Evolutionary conservation across 2,329 filamentous ascomycete genomes (phyloP).

Genomic region (Colletotrichum lupini): DNA sequence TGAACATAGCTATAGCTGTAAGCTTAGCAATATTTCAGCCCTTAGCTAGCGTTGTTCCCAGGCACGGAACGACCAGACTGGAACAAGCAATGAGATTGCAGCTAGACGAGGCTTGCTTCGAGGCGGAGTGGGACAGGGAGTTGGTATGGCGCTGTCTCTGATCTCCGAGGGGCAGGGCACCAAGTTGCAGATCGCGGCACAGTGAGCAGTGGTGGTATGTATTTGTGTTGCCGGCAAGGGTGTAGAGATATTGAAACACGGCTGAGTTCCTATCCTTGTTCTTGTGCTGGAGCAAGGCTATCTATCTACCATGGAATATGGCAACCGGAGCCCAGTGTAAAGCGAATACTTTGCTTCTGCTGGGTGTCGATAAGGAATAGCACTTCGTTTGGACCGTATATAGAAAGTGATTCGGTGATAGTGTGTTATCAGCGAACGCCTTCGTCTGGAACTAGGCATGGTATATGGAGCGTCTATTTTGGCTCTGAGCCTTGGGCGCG

Average conservation of each 20-base stretch:
- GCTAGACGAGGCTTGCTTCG: constrained; percentile 1
- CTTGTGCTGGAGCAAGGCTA: constrained; percentile 13
- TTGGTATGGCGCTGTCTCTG: constrained; percentile 3
- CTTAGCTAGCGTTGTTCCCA: background rate
- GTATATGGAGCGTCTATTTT: background rate
- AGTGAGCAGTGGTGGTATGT: background rate
- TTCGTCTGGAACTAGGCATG: background rate
- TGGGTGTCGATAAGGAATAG: background rate
- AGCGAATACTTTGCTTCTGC: background rate
- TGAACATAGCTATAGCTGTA: background rate
- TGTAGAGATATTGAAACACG: constrained; percentile 24
- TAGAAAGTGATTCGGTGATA: background rate
- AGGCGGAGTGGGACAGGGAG: constrained; percentile 10
- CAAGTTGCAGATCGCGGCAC: constrained; percentile 14
- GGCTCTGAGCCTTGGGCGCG: background rate
- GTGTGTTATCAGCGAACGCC: background rate
- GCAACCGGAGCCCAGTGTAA: background rate
- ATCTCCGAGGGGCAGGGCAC: constrained; percentile 8
- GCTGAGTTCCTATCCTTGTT: constrained; percentile 21
- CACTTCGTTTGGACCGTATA: background rate
- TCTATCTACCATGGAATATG: background rate
- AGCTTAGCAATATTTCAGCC: background rate
- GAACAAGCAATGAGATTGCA: constrained; percentile 1
- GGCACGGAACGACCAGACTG: background rate
- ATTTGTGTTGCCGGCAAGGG: background rate